These are phyloP conservation scores for Coemansia sp. DNA, from an alignment of 192 early-diverging fungal genomes.

Conservation along the genomic window DNA sequence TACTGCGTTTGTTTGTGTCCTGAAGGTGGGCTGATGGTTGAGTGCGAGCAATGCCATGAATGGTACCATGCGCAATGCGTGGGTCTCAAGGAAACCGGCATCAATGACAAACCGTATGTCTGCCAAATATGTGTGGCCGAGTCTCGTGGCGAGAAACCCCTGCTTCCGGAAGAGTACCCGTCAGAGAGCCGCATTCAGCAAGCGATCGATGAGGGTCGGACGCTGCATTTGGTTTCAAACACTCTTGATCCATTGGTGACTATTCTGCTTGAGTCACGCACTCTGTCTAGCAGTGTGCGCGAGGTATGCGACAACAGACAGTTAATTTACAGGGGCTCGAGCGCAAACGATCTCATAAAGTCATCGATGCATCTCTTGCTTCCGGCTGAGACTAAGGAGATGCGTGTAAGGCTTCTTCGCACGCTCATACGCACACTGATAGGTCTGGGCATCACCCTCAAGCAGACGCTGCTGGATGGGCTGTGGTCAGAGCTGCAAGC, in stretches of 20 bases:
- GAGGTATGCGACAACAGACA: constrained; percentile 7
- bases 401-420: constrained; percentile 21
- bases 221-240: constrained; percentile 45
- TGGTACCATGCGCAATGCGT: constrained; percentile 68
- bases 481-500: constrained; percentile 34
- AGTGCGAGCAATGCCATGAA: constrained; percentile 66
- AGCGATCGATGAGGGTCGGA: constrained; percentile 46
- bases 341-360: not conserved
- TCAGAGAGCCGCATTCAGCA: constrained; percentile 41
- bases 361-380: not conserved
- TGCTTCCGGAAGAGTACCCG: constrained; percentile 23
- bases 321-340: not conserved
- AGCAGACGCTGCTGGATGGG: constrained; percentile 23
- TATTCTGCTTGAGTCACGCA: constrained; percentile 41
- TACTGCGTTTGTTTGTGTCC: constrained; percentile 66
- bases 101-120: constrained; percentile 53
- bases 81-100: constrained; percentile 47
- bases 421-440: constrained; percentile 29
- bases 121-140: constrained; percentile 61
- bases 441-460: constrained; percentile 30
- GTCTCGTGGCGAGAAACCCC: constrained; percentile 13
- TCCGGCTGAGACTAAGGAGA: not conserved
- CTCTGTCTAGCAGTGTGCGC: constrained; percentile 12
- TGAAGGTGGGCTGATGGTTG: constrained; percentile 67
- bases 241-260: constrained; percentile 56